A percentile compares a stretch with the other conserved stretches of the same genome.
phyloP scores from a whole-genome alignment of 352 stramenopile species.

The Pythium vanterpoolii region DNA sequence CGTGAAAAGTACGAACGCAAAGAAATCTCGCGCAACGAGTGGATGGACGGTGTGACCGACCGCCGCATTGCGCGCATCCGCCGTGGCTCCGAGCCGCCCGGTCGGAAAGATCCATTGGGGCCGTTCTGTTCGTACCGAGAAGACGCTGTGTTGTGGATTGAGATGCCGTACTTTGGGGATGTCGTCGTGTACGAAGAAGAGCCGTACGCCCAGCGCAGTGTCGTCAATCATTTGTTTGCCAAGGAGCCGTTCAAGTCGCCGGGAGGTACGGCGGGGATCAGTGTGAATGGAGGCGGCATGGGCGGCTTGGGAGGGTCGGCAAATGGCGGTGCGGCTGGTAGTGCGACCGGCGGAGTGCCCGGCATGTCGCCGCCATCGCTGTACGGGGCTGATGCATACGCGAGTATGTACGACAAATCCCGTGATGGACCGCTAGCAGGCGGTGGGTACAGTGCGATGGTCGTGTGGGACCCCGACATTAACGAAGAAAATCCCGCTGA shows the following conservation, averaged over 20 bases:
- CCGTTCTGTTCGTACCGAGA: conserved; percentile 82
- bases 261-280: neutral
- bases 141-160: conserved; percentile 80
- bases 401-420: conserved; percentile 13
- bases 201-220: conserved; percentile 77
- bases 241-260: conserved; percentile 19
- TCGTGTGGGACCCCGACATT: conserved; percentile 82
- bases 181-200: conserved; percentile 92
- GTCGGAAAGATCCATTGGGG: conserved; percentile 59
- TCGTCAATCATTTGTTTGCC: conserved; percentile 20
- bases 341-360: neutral
- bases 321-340: neutral
- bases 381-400: conserved; percentile 15
- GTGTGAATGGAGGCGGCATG: neutral
- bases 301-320: neutral
- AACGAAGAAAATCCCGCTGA: conserved; percentile 92
- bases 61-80: conserved; percentile 83
- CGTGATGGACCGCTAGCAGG: conserved; percentile 11
- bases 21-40: conserved; percentile 84
- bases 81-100: conserved; percentile 69
- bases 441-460: conserved; percentile 45
- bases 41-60: conserved; percentile 90
- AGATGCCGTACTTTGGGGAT: conserved; percentile 91
- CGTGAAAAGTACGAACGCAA: conserved; percentile 89
- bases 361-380: conserved; percentile 16